phyloP scores from a whole-genome alignment of 495 filamentous ascomycete species.

The Rhypophila decipiens region DNA sequence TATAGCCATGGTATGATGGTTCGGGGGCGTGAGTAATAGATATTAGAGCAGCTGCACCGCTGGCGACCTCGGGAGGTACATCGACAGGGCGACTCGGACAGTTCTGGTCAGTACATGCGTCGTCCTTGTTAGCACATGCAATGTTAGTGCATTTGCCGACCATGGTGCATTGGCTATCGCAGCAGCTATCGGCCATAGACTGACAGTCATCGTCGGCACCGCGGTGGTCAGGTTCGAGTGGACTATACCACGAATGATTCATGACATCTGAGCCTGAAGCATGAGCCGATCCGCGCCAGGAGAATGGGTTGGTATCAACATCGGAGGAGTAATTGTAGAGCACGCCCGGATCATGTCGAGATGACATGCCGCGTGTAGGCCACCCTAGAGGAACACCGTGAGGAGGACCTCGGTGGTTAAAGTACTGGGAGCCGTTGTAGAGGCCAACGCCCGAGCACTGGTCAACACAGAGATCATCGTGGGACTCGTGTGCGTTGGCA shows the following conservation, averaged over 20 bases:
- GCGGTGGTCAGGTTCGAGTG: constrained; percentile 8
- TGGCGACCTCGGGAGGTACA: constrained; percentile 17
- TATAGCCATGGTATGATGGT: constrained; percentile 5
- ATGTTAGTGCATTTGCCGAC: constrained; percentile 27
- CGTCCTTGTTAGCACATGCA: constrained; percentile 24
- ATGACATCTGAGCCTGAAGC: constrained; percentile 5
- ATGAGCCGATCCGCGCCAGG: constrained; percentile 6
- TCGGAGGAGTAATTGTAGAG: constrained; percentile 7
- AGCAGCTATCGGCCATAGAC: constrained; percentile 23
- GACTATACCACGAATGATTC: constrained; percentile 10
- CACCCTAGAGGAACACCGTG: constrained; percentile 12
- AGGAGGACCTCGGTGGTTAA: constrained; percentile 20
- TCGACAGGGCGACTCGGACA: constrained; percentile 18
- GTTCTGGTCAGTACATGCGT: constrained; percentile 29
- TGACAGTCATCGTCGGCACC: constrained; percentile 25
- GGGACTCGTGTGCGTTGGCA: constrained; percentile 19
- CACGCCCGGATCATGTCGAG: constrained; percentile 1
- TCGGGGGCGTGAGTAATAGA: constrained; percentile 26
- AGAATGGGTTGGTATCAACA: constrained; percentile 4
- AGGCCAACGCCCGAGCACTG: constrained; percentile 28
- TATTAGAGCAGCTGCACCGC: constrained; percentile 28
- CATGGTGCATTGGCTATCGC: constrained; percentile 33
- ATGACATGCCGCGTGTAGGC: constrained; percentile 2
- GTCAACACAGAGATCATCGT: constrained; percentile 38
- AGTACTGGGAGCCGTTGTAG: constrained; percentile 26